A percentile compares a stretch with the other conserved stretches of the same genome.
Evolutionary conservation across 208 protist species (phyloP).

Genomic region (Wallacemonas sp.): DNA sequence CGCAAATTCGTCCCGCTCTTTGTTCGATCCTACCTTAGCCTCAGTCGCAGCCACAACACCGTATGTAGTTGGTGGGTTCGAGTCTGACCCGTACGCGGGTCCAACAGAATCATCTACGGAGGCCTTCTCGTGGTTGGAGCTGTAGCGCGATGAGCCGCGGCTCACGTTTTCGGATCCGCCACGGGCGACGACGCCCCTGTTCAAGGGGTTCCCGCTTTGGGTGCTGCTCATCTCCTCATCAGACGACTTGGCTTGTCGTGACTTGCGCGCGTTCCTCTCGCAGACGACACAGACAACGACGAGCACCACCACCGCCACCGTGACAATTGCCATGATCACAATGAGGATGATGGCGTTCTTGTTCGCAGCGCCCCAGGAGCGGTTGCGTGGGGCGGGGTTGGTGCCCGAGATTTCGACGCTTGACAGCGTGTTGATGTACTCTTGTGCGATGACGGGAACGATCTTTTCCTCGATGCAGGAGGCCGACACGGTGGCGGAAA

Average conservation of each 20-base stretch:
- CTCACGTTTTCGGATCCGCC: not conserved
- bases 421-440: conserved; percentile 7
- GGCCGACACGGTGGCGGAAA: not conserved
- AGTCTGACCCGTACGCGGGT: too few species aligned
- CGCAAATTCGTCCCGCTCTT: not conserved
- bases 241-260: too few species aligned
- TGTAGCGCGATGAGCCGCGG: not conserved
- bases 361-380: conserved; percentile 14
- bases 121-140: not conserved
- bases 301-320: conserved; percentile 12
- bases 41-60: not conserved
- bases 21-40: not conserved
- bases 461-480: conserved; percentile 8
- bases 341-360: conserved; percentile 28
- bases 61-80: too few species aligned
- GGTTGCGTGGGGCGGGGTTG: conserved; percentile 14
- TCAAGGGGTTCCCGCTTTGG: conserved; percentile 1
- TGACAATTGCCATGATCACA: conserved; percentile 24
- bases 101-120: not conserved
- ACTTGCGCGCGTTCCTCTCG: conserved; percentile 3
- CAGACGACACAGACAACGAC: conserved; percentile 23
- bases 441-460: conserved; percentile 18
- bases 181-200: not conserved
- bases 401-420: conserved; percentile 21
- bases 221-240: not conserved